phyloP scores from a whole-genome alignment of 345 rosid species.

The Linum usitatissimum region DNA sequence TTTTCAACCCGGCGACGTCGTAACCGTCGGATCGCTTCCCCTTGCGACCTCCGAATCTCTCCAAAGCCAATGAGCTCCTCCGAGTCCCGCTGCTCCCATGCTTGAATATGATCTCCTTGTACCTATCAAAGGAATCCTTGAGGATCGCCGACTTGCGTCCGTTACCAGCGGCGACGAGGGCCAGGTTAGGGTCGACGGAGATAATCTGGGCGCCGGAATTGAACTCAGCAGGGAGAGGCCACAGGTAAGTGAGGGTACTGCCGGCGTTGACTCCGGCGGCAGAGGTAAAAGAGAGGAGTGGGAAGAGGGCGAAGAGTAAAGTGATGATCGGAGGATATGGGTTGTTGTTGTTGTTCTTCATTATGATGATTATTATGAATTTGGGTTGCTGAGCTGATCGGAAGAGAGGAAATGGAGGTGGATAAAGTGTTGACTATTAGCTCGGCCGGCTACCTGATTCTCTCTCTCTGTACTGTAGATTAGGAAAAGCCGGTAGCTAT shows the following conservation, averaged over 20 bases:
- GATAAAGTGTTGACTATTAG: background rate
- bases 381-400: background rate
- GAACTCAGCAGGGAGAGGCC: slow-evolving; percentile 77
- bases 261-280: slow-evolving; percentile 3
- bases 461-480: no score
- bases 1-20: slow-evolving; percentile 46
- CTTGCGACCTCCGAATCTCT: slow-evolving; percentile 15
- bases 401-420: background rate
- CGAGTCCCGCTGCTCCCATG: slow-evolving; percentile 13
- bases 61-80: slow-evolving; percentile 19
- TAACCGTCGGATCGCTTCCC: slow-evolving; percentile 27
- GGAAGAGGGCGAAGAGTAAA: slow-evolving; percentile 1
- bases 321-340: background rate
- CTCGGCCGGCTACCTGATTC: no score
- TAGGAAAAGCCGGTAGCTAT: no score
- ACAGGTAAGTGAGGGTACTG: slow-evolving; percentile 19
- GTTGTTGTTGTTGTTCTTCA: background rate
- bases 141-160: slow-evolving; percentile 48
- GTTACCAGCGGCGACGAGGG: slow-evolving; percentile 35
- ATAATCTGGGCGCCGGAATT: slow-evolving; percentile 45
- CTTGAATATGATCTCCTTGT: slow-evolving; percentile 50
- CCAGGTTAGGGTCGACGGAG: slow-evolving; percentile 56
- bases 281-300: background rate
- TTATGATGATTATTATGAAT: background rate
- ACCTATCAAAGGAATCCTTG: slow-evolving; percentile 61